Conservation (phyloP, 306 rosid species). For the Prunus padus region DNA sequence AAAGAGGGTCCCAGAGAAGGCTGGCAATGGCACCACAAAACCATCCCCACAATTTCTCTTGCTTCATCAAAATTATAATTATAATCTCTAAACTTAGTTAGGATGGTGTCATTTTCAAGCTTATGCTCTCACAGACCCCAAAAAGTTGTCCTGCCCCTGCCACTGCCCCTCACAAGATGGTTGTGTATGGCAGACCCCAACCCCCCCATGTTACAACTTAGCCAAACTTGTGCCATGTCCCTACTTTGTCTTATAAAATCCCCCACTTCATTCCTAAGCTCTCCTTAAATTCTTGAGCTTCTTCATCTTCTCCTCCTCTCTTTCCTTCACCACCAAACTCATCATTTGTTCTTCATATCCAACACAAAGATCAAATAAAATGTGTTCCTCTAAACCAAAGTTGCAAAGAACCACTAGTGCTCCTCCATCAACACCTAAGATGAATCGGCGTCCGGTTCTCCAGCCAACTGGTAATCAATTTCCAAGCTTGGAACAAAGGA, state of each 20-base stretch:
- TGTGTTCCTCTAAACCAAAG: conserved; percentile 29
- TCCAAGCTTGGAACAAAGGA: conserved; percentile 23
- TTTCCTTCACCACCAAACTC: not conserved
- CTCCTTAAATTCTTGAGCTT: conserved; percentile 18
- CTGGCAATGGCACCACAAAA: conserved; percentile 29
- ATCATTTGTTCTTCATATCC: not conserved
- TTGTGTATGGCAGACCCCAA: conserved; percentile 23
- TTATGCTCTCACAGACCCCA: conserved; percentile 9
- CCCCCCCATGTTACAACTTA: conserved; percentile 31
- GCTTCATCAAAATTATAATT: not conserved
- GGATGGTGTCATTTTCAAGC: conserved; percentile 22
- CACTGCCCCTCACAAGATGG: conserved; percentile 14
- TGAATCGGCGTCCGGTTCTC: conserved; percentile 23
- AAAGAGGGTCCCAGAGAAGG: conserved; percentile 22
- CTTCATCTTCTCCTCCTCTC: not conserved
- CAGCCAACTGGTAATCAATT: conserved; percentile 31
- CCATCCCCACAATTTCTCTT: not conserved
- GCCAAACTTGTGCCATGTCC: conserved; percentile 22
- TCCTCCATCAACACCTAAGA: conserved; percentile 7
- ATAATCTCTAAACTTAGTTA: not conserved
- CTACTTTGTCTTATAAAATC: conserved; percentile 27
- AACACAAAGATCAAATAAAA: not conserved
- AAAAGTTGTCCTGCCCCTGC: conserved; percentile 8
- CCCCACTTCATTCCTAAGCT: conserved; percentile 7
- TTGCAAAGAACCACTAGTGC: conserved; percentile 2